phyloP scores from a whole-genome alignment of 2,329 filamentous ascomycete genomes.

The Xylariales sp. region DNA sequence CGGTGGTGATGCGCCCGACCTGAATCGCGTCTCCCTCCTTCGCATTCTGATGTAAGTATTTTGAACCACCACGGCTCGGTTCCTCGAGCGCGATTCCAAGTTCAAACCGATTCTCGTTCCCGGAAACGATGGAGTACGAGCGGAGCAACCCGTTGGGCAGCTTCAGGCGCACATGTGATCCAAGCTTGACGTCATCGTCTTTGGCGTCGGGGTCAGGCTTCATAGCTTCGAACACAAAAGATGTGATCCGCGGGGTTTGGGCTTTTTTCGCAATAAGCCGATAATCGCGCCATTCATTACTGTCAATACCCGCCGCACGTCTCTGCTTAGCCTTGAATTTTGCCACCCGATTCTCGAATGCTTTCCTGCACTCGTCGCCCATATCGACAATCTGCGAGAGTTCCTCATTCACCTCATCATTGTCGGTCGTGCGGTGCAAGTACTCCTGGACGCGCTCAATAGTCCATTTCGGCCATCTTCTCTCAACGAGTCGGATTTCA shows the following conservation, averaged over 20 bases:
- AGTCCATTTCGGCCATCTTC: constrained; percentile 69
- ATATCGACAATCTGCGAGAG: constrained; percentile 64
- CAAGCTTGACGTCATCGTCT: constrained; percentile 51
- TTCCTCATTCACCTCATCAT: constrained; percentile 63
- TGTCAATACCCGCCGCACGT: constrained; percentile 39
- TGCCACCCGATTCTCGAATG: constrained; percentile 64
- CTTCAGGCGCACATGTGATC: constrained; percentile 67
- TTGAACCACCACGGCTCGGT: constrained; percentile 69
- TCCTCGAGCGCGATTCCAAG: constrained; percentile 69
- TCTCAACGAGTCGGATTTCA: constrained; percentile 65
- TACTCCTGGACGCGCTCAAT: constrained; percentile 72
- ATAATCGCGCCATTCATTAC: constrained; percentile 57
- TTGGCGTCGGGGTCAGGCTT: constrained; percentile 51
- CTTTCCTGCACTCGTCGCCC: constrained; percentile 59
- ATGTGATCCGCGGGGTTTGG: constrained; percentile 63
- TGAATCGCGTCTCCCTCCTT: constrained; percentile 62
- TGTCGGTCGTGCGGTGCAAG: constrained; percentile 64
- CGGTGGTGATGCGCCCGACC: constrained; percentile 62
- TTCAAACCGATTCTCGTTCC: constrained; percentile 62
- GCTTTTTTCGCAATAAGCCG: constrained; percentile 61
- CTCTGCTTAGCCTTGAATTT: constrained; percentile 54
- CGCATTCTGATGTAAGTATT: constrained; percentile 64
- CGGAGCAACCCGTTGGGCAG: constrained; percentile 67
- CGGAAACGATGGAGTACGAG: constrained; percentile 70
- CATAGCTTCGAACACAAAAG: constrained; percentile 63